A percentile compares a stretch with the other conserved stretches of the same genome.
phyloP scores from a whole-genome alignment of 306 rosid species.

The Mucuna pruriens region DNA sequence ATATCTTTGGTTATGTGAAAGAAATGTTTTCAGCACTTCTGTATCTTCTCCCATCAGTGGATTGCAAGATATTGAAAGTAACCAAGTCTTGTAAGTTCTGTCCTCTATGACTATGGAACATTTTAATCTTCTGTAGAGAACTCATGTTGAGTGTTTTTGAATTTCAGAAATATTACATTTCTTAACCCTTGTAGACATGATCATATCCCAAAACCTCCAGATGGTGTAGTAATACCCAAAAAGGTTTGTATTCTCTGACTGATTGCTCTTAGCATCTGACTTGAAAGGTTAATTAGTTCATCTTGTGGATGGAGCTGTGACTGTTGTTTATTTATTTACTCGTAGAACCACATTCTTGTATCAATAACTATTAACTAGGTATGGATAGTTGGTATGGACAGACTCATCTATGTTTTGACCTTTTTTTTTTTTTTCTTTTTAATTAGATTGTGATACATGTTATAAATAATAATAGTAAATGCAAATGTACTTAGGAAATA shows the following conservation, averaged over 20 bases:
- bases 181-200: constrained; percentile 52
- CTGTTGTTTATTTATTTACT: constrained; percentile 6
- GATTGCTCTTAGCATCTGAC: constrained; percentile 1
- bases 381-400: neutral
- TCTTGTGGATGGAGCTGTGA: neutral
- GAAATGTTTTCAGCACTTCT: constrained; percentile 50
- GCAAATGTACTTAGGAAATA: neutral
- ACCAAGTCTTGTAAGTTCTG: constrained; percentile 72
- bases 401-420: constrained; percentile 1
- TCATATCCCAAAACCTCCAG: constrained; percentile 68
- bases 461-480: neutral
- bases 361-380: neutral
- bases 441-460: neutral
- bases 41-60: constrained; percentile 68
- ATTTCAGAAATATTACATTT: constrained; percentile 65
- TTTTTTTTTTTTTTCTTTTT: neutral
- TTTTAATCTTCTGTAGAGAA: neutral
- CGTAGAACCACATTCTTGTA: neutral
- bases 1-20: constrained; percentile 66
- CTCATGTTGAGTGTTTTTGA: constrained; percentile 32
- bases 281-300: neutral
- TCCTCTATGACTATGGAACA: constrained; percentile 2
- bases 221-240: constrained; percentile 59
- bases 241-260: constrained; percentile 52
- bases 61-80: constrained; percentile 54